Conservation (phyloP, 805 yeast genomes). For the Wickerhamomyces bisporus region DNA sequence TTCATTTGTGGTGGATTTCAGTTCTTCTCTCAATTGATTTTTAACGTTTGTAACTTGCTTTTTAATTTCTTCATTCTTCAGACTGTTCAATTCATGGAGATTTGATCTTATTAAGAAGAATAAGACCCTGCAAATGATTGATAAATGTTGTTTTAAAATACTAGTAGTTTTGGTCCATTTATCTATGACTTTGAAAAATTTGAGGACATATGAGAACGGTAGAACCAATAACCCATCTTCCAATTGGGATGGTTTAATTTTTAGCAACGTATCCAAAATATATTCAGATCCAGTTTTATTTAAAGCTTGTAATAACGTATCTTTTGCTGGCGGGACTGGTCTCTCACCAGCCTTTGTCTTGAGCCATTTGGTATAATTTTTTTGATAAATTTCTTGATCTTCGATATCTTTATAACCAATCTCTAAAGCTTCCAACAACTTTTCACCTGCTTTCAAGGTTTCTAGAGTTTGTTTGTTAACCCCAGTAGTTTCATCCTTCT, state of each 20-base stretch:
- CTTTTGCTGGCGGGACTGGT: constrained; percentile 57
- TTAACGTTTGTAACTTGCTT: constrained; percentile 62
- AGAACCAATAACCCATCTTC: constrained; percentile 90
- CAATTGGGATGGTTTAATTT: constrained; percentile 76
- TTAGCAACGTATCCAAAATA: constrained; percentile 64
- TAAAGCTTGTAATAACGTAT: constrained; percentile 72
- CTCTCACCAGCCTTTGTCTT: constrained; percentile 39
- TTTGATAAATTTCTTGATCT: constrained; percentile 44
- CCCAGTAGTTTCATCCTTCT: constrained; percentile 48
- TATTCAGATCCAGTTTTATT: constrained; percentile 69
- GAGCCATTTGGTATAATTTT: constrained; percentile 35
- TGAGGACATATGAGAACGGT: constrained; percentile 79
- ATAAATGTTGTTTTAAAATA: constrained; percentile 46
- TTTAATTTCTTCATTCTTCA: constrained; percentile 59
- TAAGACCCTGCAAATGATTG: constrained; percentile 67
- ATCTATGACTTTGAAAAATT: constrained; percentile 66
- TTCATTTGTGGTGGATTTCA: constrained; percentile 47
- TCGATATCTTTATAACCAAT: constrained; percentile 70
- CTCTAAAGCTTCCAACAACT: constrained; percentile 86
- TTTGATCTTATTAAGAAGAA: constrained; percentile 71
- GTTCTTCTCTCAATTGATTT: constrained; percentile 49
- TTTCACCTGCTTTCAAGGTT: constrained; percentile 91
- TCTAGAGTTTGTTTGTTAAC: constrained; percentile 85
- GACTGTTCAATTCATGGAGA: constrained; percentile 71
- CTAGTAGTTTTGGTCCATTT: constrained; percentile 57